Percentiles rank a stretch among this genome's conserved stretches.
phyloP scores from a whole-genome alignment of 306 rosid species.

The Medicago lupulina region DNA sequence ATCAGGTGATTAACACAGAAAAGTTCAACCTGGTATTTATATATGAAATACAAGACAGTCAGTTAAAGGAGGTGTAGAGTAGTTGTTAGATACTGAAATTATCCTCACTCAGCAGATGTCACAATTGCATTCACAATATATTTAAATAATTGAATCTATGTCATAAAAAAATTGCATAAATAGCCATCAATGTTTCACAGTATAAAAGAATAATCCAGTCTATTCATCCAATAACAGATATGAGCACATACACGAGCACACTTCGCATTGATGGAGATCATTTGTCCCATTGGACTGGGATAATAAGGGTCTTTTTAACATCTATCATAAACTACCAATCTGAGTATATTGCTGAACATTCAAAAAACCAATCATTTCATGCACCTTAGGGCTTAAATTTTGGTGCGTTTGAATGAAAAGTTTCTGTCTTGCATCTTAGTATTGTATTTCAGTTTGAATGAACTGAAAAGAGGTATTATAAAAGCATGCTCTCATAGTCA shows the following conservation, averaged over 20 bases:
- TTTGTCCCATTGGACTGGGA: conserved; percentile 18
- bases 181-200: conserved; percentile 31
- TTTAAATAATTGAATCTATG: conserved; percentile 28
- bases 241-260: background rate
- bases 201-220: conserved; percentile 15
- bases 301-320: conserved; percentile 27
- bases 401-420: conserved; percentile 12
- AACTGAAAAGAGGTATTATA: background rate
- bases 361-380: background rate
- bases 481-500: conserved; percentile 23
- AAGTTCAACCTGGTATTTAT: conserved; percentile 80
- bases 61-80: conserved; percentile 33
- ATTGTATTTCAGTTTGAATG: too few relatives aligned
- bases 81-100: conserved; percentile 26
- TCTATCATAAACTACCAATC: conserved; percentile 15
- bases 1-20: conserved; percentile 96
- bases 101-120: conserved; percentile 3
- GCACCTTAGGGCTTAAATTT: conserved; percentile 1
- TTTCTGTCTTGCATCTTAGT: conserved; percentile 17
- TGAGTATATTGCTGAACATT: conserved; percentile 27
- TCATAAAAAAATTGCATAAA: background rate
- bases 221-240: conserved; percentile 11
- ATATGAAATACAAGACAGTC: conserved; percentile 36
- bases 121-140: conserved; percentile 7
- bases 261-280: background rate